Percentiles rank a stretch among this genome's conserved stretches.
Evolutionary conservation across 2,329 filamentous ascomycete species (phyloP).

Genomic region (Ophiostoma himal-ulmi): DNA sequence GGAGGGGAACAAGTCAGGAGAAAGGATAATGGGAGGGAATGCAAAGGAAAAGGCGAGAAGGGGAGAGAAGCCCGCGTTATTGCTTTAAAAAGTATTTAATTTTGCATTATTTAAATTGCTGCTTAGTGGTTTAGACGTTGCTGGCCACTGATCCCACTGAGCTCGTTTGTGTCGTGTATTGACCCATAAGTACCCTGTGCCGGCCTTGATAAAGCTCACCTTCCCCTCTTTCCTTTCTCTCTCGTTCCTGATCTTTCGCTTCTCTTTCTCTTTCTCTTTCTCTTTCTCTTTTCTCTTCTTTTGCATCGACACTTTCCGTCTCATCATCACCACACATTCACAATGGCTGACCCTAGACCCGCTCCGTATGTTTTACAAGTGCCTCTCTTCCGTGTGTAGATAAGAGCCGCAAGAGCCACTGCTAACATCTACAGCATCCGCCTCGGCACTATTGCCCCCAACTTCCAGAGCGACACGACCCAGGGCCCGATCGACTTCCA

Average conservation of each 20-base stretch:
- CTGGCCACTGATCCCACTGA: constrained; percentile 1
- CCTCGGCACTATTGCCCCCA: constrained; percentile 63
- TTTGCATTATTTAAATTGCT: background rate
- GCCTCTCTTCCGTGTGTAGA: background rate
- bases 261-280: background rate
- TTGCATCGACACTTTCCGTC: background rate
- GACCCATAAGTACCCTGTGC: background rate
- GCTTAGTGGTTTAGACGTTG: background rate
- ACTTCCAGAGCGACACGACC: constrained; percentile 79
- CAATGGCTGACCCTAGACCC: constrained; percentile 34
- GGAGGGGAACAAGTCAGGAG: background rate
- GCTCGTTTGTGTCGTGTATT: background rate
- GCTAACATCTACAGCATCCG: constrained; percentile 46
- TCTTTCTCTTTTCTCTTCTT: background rate
- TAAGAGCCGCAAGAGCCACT: too few species aligned
- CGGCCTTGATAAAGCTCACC: constrained; percentile 5
- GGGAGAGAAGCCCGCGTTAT: background rate
- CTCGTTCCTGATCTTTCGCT: background rate
- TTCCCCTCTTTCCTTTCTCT: constrained; percentile 1
- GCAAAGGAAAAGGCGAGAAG: constrained; percentile 6
- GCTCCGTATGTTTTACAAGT: constrained; percentile 32
- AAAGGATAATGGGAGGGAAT: background rate
- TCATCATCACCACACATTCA: constrained; percentile 25
- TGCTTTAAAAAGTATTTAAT: too few species aligned
- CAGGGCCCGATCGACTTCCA: constrained; percentile 75